Evolutionary conservation across 768 basidiomycete species (phyloP), one percentile per base, ranked within the genome.

Genomic region (Tephrocybe rancida): DNA sequence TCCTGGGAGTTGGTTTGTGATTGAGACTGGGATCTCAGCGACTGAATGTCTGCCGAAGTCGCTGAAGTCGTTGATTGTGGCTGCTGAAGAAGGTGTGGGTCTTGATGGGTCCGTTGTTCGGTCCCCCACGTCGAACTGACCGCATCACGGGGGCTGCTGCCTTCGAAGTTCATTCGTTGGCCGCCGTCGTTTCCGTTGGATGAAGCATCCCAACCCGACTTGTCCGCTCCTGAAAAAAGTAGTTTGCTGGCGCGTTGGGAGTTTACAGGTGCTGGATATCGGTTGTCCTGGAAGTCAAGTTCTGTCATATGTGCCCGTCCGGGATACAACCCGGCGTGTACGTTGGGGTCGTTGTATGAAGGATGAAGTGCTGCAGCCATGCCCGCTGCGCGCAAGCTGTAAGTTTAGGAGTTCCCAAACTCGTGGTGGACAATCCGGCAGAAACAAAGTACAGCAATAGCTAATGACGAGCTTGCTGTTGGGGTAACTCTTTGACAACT

Each of bases 211-310:
- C 72, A 70, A 46, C 58, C 48, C 24, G 62, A 60, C 27, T 60
- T 61, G 53, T 69, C 69, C 25, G 64, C 48, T 48, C 66, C 55
- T 5, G 65, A 59, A 52, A 61, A 60, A 21, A 67, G 59, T 67
- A 75, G 68, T 35, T 66, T 50, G 50, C 67, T 64, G 27, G 64
- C 43, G 41, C 57, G 67, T 42, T 63, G 62, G 37, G 55, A 61
- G 38, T 56, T 54, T 44, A 46, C 50, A 42, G 73, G 53, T 25
- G 74, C 63, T 18, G 74, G 73, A 56, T 87, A 86, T 64, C 86
- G 76, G 64, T 79, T 81, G 73, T 87, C 87, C 61, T 78, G 75
- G 67, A 83, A 79, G 68, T 85, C 83, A 57, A 83, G 74, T 52
- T 86, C 86, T 52, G 80, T 72, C 66, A 85, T 76, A 54, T 87